phyloP scores from a whole-genome alignment of 83 land plant species.

The Diphasiastrum complanatum region DNA sequence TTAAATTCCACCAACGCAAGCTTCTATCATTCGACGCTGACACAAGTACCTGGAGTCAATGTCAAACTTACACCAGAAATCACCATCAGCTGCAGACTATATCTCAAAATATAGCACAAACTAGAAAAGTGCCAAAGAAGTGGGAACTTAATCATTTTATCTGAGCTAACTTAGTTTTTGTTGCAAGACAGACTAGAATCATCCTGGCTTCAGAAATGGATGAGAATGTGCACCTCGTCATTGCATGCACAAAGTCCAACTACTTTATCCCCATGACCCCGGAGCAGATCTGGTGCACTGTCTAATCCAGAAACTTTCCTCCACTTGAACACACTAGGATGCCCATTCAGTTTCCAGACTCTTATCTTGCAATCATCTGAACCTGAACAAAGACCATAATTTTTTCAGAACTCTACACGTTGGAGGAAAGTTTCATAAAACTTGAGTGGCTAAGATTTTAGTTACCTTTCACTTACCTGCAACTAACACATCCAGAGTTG shows the following conservation, averaged over 20 bases:
- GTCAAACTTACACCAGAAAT: background rate
- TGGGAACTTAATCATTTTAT: background rate
- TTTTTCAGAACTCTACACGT: background rate
- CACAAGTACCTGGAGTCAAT: conserved; percentile 18
- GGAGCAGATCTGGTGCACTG: conserved; percentile 27
- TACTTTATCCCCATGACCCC: conserved; percentile 22
- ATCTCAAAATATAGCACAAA: too few species aligned
- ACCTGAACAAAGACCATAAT: conserved; percentile 2
- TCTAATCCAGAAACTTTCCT: background rate
- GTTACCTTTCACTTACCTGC: conserved; percentile 13
- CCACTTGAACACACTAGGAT: conserved; percentile 15
- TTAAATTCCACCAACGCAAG: conserved; percentile 27
- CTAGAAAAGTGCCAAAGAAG: background rate
- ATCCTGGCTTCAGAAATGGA: too few species aligned
- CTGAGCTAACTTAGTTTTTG: background rate
- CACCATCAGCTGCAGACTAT: too few species aligned
- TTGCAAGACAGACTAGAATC: too few species aligned
- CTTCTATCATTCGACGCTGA: conserved; percentile 26
- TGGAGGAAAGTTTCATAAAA: background rate
- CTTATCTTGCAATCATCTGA: conserved; percentile 26
- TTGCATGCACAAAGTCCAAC: conserved; percentile 20
- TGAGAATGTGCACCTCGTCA: conserved; percentile 9
- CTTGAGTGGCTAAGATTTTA: background rate
- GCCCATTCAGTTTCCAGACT: conserved; percentile 34
- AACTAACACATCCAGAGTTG: conserved; percentile 23